A percentile compares a stretch with the other conserved stretches of the same genome.
Conservation (phyloP, 129 eudicot genomes). For the Oenanthe sinensis region DNA sequence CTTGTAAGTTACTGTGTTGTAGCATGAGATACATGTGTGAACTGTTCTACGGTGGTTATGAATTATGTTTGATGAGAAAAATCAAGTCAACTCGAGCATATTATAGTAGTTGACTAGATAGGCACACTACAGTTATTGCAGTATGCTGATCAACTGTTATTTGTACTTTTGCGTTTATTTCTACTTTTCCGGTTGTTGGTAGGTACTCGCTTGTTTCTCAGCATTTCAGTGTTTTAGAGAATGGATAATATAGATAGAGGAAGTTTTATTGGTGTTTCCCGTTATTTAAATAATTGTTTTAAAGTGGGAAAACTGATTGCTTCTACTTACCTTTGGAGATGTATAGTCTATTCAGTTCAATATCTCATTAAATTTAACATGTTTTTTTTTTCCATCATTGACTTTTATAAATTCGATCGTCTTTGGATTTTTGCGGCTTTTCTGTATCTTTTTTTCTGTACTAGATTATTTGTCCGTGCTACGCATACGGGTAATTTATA, state of each 20-base stretch:
- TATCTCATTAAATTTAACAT: background rate
- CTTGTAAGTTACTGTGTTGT: background rate
- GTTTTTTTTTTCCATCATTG: background rate
- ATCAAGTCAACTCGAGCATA: background rate
- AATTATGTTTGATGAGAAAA: background rate
- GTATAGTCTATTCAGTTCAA: background rate
- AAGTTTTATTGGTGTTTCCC: background rate
- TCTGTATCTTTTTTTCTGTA: no score
- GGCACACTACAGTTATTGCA: background rate
- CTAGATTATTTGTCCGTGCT: no score
- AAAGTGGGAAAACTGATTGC: background rate
- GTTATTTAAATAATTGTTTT: background rate
- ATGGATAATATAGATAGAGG: background rate
- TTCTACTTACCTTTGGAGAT: background rate
- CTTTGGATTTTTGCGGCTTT: slow-evolving; percentile 10
- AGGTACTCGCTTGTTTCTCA: background rate
- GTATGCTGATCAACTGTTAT: background rate
- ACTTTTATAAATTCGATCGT: background rate
- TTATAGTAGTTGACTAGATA: background rate
- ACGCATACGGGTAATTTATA: no score
- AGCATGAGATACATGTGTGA: background rate
- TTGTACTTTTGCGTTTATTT: background rate
- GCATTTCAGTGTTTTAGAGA: background rate
- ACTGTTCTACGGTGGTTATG: background rate
- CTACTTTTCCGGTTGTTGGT: background rate